Base-by-base conservation (phyloP, 805 yeast species). In the Metschnikowia gelsemii region DNA sequence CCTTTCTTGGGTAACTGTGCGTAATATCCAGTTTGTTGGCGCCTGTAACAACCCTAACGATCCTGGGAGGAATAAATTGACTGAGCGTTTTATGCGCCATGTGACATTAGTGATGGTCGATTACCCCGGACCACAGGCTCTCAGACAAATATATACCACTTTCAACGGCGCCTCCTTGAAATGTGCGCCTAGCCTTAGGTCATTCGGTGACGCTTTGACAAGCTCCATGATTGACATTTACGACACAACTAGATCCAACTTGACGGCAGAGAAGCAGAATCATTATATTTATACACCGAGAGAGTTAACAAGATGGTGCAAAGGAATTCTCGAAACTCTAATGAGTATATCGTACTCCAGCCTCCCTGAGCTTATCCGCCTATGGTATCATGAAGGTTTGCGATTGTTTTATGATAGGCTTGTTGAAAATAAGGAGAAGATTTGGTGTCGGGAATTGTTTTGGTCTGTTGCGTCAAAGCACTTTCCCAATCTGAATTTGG, bases 41-140 rank as follows among this genome's bases (percentile, higher is more conserved):
- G 97, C 98, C 0, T 91, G 98, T 59, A 91, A 91, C 55, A 93
- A 96, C 1, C 82, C 96, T 0, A 72, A 81, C 0, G 95, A 86
- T 60, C 77, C 80, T 3, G 96, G 96, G 0, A 72, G 98, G 46
- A 66, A 73, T 8, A 58, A 57, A 2, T 56, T 91, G 17, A 66
- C 80, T 1, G 55, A 66, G 8, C 64, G 96, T 31, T 82, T 90
- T 51, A 60, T 85, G 33, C 70, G 95, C 5, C 90, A 82, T 52
- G 68, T 78, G 2, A 63, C 83, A 0, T 67, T 87, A 5, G 50
- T 91, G 0, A 76, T 79, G 76, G 84, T 90, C 4, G 95, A 83
- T 47, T 84, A 90, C 55, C 97, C 98, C 0, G 81, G 83, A 0
- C 50, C 50, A 5, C 52, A 56, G 2, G 84, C 97, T 0, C 61